These are phyloP conservation scores for Monilinia fructigena DNA, from an alignment of 2,329 filamentous ascomycete genomes.

Conservation along the genomic window DNA sequence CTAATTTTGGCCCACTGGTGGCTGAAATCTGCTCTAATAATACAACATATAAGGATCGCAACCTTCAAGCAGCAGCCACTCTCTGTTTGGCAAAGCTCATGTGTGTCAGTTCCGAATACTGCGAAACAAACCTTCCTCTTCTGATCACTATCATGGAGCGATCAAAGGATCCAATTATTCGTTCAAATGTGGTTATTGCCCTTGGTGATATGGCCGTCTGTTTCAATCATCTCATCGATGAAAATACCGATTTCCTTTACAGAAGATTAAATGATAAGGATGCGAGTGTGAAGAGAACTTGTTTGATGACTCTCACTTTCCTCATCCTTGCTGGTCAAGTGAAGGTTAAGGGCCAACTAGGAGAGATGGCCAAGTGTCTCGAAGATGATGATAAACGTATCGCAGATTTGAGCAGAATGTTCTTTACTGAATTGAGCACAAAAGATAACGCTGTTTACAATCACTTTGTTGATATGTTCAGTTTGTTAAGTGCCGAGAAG, in stretches of 20 bases:
- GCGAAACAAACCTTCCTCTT: conserved; percentile 85
- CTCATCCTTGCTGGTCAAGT: conserved; percentile 95
- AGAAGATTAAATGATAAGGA: conserved; percentile 86
- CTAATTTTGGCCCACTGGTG: conserved; percentile 87
- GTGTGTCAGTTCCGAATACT: conserved; percentile 97
- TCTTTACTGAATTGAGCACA: conserved; percentile 94
- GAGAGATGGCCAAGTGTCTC: conserved; percentile 98
- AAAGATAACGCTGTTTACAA: conserved; percentile 99
- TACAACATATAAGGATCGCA: conserved; percentile 84
- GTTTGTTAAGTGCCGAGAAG: conserved; percentile 78
- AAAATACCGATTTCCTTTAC: conserved; percentile 98
- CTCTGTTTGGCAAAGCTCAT: conserved; percentile 96
- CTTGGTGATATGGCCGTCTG: conserved; percentile 98
- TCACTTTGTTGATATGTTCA: conserved; percentile 99
- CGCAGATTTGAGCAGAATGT: conserved; percentile 92
- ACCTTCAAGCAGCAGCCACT: conserved; percentile 88
- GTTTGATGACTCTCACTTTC: conserved; percentile 97
- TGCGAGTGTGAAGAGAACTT: conserved; percentile 90
- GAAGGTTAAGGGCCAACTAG: conserved; percentile 97
- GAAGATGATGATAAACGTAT: conserved; percentile 96
- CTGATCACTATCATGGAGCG: conserved; percentile 98
- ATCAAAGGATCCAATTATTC: conserved; percentile 85
- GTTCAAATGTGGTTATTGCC: conserved; percentile 94
- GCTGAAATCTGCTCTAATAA: conserved; percentile 94
- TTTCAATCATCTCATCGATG: conserved; percentile 98